Conservation (phyloP, 495 filamentous ascomycete genomes). For the Neurospora sp. region DNA sequence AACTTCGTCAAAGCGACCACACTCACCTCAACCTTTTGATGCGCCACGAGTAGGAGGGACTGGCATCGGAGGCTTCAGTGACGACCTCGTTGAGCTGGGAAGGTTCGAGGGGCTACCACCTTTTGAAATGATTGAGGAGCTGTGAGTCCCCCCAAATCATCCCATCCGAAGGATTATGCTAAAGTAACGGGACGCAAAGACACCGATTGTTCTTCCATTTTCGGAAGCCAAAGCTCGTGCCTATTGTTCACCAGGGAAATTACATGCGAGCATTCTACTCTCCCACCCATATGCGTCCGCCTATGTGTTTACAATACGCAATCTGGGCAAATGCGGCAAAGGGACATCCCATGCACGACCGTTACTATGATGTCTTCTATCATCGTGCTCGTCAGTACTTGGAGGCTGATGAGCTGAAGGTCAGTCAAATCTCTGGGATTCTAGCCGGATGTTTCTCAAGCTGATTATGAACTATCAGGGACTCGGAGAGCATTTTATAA, state of each 20-base stretch:
- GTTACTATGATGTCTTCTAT: constrained; percentile 36
- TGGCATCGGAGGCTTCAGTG: not conserved
- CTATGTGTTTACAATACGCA: constrained; percentile 40
- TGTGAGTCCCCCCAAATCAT: constrained; percentile 22
- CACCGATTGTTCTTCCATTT: constrained; percentile 25
- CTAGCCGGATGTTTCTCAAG: not conserved
- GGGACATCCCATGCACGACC: constrained; percentile 27
- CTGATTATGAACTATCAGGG: constrained; percentile 18
- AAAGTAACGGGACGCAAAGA: not conserved
- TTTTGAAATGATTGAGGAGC: constrained; percentile 36
- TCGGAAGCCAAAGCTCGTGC: constrained; percentile 23
- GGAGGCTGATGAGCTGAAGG: constrained; percentile 40
- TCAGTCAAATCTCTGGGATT: constrained; percentile 3
- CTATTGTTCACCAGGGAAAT: constrained; percentile 30
- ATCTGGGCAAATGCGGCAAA: constrained; percentile 35
- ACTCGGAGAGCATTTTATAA: constrained; percentile 36
- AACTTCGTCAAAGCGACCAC: not conserved
- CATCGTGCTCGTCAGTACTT: constrained; percentile 37
- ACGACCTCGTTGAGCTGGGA: constrained; percentile 30
- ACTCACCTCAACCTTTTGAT: constrained; percentile 1
- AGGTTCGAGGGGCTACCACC: constrained; percentile 35
- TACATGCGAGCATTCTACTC: constrained; percentile 35
- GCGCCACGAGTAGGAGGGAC: not conserved
- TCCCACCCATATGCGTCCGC: constrained; percentile 34
- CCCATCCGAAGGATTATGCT: not conserved